These are phyloP conservation scores for Xylariaceae sp. DNA, from an alignment of 2,329 filamentous ascomycete species.

Conservation along the genomic window DNA sequence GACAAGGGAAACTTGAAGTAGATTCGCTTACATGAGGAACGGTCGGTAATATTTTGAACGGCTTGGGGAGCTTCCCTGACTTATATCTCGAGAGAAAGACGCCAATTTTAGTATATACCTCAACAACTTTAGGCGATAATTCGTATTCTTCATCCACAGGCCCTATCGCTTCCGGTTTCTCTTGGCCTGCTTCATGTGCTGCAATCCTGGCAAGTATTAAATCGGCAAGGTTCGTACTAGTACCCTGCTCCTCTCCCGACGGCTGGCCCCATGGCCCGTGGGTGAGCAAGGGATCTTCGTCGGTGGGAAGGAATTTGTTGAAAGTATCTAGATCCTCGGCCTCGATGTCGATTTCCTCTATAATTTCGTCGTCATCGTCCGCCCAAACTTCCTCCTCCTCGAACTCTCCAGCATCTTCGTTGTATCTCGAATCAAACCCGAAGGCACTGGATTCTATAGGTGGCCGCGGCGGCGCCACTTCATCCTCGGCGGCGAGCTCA, in stretches of 20 bases:
- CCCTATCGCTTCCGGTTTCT: conserved; percentile 55
- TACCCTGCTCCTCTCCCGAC: conserved; percentile 52
- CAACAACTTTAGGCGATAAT: conserved; percentile 87
- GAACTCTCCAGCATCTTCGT: conserved; percentile 55
- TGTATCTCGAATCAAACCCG: conserved; percentile 78
- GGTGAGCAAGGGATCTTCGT: conserved; percentile 74
- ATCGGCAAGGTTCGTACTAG: conserved; percentile 83
- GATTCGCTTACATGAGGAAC: conserved; percentile 65
- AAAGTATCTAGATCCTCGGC: conserved; percentile 89
- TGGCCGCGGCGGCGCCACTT: conserved; percentile 50
- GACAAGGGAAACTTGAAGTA: not conserved
- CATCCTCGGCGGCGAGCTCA: conserved; percentile 84
- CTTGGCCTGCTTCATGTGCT: conserved; percentile 77
- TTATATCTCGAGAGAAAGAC: conserved; percentile 87
- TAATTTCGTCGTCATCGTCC: conserved; percentile 76
- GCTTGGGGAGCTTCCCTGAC: conserved; percentile 94
- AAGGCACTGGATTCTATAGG: conserved; percentile 68
- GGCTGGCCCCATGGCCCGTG: conserved; percentile 61
- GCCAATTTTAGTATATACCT: conserved; percentile 85
- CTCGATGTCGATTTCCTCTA: conserved; percentile 79
- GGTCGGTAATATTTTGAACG: conserved; percentile 94
- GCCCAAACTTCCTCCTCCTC: conserved; percentile 70
- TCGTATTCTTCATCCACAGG: conserved; percentile 80
- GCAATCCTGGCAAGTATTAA: conserved; percentile 95
- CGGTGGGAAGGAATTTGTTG: conserved; percentile 81